Evolutionary conservation across 257 asterid genomes (phyloP).

Genomic region (Solanum raphanifolium): DNA sequence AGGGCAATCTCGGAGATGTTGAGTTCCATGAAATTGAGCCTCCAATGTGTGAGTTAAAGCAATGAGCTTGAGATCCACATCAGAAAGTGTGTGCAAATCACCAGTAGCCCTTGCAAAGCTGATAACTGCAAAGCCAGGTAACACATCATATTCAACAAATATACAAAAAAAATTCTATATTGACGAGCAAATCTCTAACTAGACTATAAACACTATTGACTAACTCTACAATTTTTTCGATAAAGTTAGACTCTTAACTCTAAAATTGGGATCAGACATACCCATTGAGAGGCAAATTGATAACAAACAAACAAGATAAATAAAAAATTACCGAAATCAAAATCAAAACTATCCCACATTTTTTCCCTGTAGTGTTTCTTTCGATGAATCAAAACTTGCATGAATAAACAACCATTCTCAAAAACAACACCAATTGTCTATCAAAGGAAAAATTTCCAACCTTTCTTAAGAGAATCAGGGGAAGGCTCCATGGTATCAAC

Average conservation of each 20-base stretch:
- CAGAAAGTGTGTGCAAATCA: slow-evolving; percentile 95
- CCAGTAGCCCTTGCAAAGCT: slow-evolving; percentile 96
- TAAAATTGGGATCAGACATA: not conserved
- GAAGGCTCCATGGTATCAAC: slow-evolving; percentile 74
- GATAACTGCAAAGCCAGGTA: slow-evolving; percentile 38
- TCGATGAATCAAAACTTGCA: too few relatives aligned
- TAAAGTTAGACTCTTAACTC: not conserved
- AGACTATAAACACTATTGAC: not conserved
- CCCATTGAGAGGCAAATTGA: not conserved
- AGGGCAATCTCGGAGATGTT: slow-evolving; percentile 67
- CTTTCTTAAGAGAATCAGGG: slow-evolving; percentile 64
- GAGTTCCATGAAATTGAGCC: slow-evolving; percentile 77
- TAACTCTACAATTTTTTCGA: too few relatives aligned
- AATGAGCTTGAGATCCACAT: slow-evolving; percentile 92
- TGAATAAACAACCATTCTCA: too few relatives aligned
- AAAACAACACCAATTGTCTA: too few relatives aligned
- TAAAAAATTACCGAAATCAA: not conserved
- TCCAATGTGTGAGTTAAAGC: slow-evolving; percentile 83
- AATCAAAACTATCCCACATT: not conserved
- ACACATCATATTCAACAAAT: not conserved
- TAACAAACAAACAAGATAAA: not conserved
- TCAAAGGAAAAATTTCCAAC: slow-evolving; percentile 8
- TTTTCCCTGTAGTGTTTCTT: too few relatives aligned
- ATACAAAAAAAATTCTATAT: not conserved
- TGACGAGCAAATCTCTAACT: not conserved